Conservation (phyloP, 2,329 filamentous ascomycete genomes). For the Hypoxylon sp. region DNA sequence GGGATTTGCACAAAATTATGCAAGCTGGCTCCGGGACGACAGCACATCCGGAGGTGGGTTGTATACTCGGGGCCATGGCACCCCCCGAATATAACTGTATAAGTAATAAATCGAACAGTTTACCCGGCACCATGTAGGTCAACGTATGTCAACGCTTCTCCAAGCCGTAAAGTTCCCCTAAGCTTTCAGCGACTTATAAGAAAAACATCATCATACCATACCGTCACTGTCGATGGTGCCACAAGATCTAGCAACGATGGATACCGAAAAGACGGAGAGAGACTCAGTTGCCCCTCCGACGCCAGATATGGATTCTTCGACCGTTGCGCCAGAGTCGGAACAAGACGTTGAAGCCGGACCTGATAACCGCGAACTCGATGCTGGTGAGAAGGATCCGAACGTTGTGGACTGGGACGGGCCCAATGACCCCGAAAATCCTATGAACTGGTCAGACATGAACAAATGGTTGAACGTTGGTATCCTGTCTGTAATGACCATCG, state of each 20-base stretch:
- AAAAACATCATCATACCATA: background rate
- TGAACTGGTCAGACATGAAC: conserved; percentile 68
- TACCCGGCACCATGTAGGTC: conserved; percentile 1
- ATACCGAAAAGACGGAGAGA: conserved; percentile 24
- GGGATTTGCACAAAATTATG: conserved; percentile 38
- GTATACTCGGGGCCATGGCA: conserved; percentile 5
- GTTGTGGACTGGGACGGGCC: conserved; percentile 73
- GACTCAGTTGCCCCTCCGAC: background rate
- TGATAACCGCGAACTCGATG: conserved; percentile 5
- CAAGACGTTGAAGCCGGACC: conserved; percentile 29
- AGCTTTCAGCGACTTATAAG: background rate
- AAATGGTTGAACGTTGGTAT: conserved; percentile 57
- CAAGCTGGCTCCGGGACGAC: conserved; percentile 21
- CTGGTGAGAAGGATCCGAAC: conserved; percentile 60
- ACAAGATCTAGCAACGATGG: conserved; percentile 18
- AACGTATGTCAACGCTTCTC: background rate
- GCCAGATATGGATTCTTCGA: conserved; percentile 23
- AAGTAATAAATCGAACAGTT: conserved; percentile 12
- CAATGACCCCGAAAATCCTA: conserved; percentile 70
- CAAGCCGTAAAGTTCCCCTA: background rate
- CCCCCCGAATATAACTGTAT: conserved; percentile 15
- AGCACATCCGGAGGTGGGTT: conserved; percentile 17
- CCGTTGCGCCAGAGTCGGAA: conserved; percentile 14
- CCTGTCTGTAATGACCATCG: conserved; percentile 59
- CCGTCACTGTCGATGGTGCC: background rate